Percentiles rank a stretch among this genome's conserved stretches.
These are phyloP conservation scores for Suhomyces panamericanus DNA, from an alignment of 1,139 yeast species.

Conservation along the genomic window DNA sequence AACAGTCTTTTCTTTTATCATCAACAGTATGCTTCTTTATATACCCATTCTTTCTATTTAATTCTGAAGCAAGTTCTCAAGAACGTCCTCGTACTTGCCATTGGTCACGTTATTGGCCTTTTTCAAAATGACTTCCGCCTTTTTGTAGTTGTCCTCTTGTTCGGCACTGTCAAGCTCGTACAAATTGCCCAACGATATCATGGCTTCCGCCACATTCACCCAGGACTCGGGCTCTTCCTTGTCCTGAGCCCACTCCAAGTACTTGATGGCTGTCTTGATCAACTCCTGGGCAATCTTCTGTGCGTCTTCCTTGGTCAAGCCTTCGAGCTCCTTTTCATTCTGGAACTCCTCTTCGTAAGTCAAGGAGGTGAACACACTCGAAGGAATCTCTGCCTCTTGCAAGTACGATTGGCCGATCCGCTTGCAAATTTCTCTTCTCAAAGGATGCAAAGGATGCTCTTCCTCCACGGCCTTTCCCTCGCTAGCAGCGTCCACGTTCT, in stretches of 20 bases:
- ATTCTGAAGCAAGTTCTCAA: slow-evolving; percentile 40
- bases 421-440: slow-evolving; percentile 42
- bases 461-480: slow-evolving; percentile 15
- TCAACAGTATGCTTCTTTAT: too few species aligned
- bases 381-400: slow-evolving; percentile 63
- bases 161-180: slow-evolving; percentile 61
- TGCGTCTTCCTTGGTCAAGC: slow-evolving; percentile 43
- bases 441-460: slow-evolving; percentile 14
- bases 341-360: slow-evolving; percentile 58
- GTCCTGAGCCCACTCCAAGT: slow-evolving; percentile 59
- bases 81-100: slow-evolving; percentile 65
- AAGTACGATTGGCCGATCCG: slow-evolving; percentile 62
- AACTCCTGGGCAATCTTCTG: slow-evolving; percentile 51
- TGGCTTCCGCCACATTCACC: slow-evolving; percentile 84
- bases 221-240: slow-evolving; percentile 77
- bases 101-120: slow-evolving; percentile 76
- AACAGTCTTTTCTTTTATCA: background rate
- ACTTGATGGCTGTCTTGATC: slow-evolving; percentile 56
- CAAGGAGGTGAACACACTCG: slow-evolving; percentile 54
- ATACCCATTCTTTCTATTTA: background rate
- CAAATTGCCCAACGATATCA: slow-evolving; percentile 75
- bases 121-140: slow-evolving; percentile 63
- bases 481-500: slow-evolving; percentile 25
- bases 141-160: slow-evolving; percentile 61
- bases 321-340: slow-evolving; percentile 39